Evolutionary conservation across 495 filamentous ascomycete genomes (phyloP).

Genomic region (Neurospora africana): DNA sequence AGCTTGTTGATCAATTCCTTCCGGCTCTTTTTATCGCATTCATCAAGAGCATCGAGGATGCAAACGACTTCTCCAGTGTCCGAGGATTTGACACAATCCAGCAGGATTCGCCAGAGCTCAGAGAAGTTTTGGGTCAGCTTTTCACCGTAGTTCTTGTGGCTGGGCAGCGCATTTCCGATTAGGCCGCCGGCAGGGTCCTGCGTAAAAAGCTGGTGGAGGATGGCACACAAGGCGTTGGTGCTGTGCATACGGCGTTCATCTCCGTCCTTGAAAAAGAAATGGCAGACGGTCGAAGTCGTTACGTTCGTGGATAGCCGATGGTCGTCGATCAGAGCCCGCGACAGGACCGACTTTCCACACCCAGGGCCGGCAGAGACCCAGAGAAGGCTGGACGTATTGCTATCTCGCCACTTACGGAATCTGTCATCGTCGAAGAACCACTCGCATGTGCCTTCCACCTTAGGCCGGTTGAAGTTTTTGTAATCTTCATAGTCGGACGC

Average conservation of each 20-base stretch:
- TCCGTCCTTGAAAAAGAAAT: constrained; percentile 35
- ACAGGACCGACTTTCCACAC: constrained; percentile 34
- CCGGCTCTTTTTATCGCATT: constrained; percentile 22
- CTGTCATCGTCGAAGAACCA: constrained; percentile 27
- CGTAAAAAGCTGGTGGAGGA: constrained; percentile 31
- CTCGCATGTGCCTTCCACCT: constrained; percentile 24
- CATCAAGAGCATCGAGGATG: constrained; percentile 34
- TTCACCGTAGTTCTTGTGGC: constrained; percentile 11
- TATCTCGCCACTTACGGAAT: constrained; percentile 23
- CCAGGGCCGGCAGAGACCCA: constrained; percentile 34
- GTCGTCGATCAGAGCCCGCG: constrained; percentile 24
- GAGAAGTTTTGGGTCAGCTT: constrained; percentile 22
- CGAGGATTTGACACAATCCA: constrained; percentile 18
- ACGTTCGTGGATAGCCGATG: constrained; percentile 7
- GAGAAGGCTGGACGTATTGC: constrained; percentile 14
- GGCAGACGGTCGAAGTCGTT: constrained; percentile 20
- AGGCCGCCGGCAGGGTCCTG: constrained; percentile 4
- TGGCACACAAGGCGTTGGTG: constrained; percentile 19
- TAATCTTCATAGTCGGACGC: constrained; percentile 21
- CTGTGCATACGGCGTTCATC: constrained; percentile 9
- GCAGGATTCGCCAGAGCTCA: constrained; percentile 33
- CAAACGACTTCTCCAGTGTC: constrained; percentile 32
- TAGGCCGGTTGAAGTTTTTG: constrained; percentile 17
- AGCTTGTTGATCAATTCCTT: constrained; percentile 16
- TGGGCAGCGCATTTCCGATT: constrained; percentile 15